Evolutionary conservation across 78 protist species (phyloP).

Genomic region (Paratrimastix pyriformis): DNA sequence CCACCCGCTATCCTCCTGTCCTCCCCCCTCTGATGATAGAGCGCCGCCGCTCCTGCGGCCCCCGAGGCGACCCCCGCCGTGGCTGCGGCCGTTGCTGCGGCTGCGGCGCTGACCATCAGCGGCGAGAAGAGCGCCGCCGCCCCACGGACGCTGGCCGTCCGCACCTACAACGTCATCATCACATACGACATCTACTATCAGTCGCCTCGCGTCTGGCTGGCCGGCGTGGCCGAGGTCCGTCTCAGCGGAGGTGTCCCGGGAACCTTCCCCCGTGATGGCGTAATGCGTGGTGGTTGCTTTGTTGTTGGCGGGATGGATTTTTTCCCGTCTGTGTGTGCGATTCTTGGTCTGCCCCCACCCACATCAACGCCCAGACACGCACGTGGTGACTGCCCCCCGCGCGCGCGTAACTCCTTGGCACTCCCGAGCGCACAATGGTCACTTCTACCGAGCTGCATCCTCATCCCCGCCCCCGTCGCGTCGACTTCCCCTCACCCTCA

Average conservation of each 20-base stretch:
- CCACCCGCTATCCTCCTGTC: not conserved
- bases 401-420: too few species aligned
- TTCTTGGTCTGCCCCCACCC: not conserved
- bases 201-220: constrained; percentile 78
- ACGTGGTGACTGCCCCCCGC: too few species aligned
- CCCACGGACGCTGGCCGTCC: not conserved
- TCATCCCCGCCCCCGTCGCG: too few species aligned
- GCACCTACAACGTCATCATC: constrained; percentile 77
- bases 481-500: too few species aligned
- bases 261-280: not conserved
- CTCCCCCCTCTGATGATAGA: not conserved
- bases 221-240: constrained; percentile 73
- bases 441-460: too few species aligned
- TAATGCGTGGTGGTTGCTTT: not conserved
- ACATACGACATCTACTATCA: constrained; percentile 85
- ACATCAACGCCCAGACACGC: not conserved
- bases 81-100: not conserved
- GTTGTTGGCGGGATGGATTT: not conserved
- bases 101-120: constrained; percentile 45
- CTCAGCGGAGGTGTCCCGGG: not conserved
- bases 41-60: not conserved
- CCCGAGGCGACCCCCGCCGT: too few species aligned
- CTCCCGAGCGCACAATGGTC: too few species aligned
- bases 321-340: not conserved
- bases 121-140: constrained; percentile 30